These are phyloP conservation scores for Durusdinium trenchii DNA, from an alignment of 73 alveolate species.

Conservation along the genomic window DNA sequence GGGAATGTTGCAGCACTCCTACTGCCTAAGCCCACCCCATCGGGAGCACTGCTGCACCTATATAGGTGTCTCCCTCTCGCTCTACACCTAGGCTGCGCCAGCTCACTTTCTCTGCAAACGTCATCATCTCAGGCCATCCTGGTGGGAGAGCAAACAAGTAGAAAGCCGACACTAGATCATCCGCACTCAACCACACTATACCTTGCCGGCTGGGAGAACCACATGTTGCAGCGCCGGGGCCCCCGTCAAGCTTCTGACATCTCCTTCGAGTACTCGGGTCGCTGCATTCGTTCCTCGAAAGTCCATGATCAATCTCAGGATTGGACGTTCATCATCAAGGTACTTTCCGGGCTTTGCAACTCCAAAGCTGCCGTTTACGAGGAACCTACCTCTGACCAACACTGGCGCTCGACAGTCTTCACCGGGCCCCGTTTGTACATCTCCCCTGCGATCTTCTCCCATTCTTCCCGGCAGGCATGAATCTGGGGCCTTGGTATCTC, in stretches of 20 bases:
- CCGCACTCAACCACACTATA: background rate
- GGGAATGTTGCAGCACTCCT: background rate
- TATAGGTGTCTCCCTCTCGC: background rate
- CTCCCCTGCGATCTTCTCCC: too few relatives aligned
- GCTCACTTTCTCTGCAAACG: background rate
- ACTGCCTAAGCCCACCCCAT: slow-evolving; percentile 44
- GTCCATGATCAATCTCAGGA: too few relatives aligned
- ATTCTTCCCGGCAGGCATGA: too few relatives aligned
- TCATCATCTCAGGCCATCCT: background rate
- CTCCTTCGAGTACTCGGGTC: background rate
- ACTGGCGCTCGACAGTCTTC: too few relatives aligned
- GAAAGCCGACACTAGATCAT: slow-evolving; percentile 16
- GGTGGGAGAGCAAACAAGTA: background rate
- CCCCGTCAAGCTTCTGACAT: background rate
- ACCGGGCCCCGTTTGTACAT: too few relatives aligned
- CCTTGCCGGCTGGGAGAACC: background rate
- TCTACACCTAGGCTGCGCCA: background rate
- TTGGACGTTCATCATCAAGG: background rate
- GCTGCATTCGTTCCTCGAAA: background rate
- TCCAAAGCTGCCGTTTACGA: too few relatives aligned
- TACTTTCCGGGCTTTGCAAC: slow-evolving; percentile 26
- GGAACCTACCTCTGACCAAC: too few relatives aligned
- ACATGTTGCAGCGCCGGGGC: background rate
- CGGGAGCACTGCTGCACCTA: slow-evolving; percentile 11
- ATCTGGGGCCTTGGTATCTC: too few relatives aligned